A percentile compares a stretch with the other conserved stretches of the same genome.
Evolutionary conservation across 768 basidiomycete species (phyloP).

Genomic region (Fomitopsis pulvina): DNA sequence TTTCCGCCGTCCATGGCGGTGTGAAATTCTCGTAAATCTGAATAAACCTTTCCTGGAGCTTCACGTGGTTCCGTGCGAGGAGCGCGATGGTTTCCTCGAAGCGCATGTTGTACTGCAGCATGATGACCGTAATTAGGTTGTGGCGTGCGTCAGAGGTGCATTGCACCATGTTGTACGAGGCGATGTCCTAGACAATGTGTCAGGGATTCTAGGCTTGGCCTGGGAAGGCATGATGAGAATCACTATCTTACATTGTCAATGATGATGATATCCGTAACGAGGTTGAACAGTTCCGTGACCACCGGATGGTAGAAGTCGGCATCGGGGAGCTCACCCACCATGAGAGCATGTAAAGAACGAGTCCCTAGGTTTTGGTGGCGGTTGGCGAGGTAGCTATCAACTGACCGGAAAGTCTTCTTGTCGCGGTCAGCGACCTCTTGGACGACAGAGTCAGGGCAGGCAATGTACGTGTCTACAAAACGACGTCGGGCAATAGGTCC

Average conservation of each 20-base stretch:
- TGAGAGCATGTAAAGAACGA: conserved; percentile 19
- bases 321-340: conserved; percentile 55
- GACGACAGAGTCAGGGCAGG: conserved; percentile 18
- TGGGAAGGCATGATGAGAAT: too few species aligned
- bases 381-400: conserved; percentile 19
- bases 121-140: conserved; percentile 23
- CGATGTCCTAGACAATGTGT: conserved; percentile 17
- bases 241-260: conserved; percentile 51
- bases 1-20: conserved; percentile 19
- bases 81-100: conserved; percentile 12
- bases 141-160: conserved; percentile 19
- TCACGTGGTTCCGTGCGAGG: conserved; percentile 12
- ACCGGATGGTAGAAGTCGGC: conserved; percentile 46
- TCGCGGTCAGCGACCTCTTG: conserved; percentile 20
- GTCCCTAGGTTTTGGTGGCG: conserved; percentile 21
- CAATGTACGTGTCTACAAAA: conserved; percentile 18
- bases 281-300: conserved; percentile 44
- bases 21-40: too few species aligned
- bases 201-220: background rate
- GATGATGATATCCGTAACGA: conserved; percentile 54
- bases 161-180: conserved; percentile 25
- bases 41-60: conserved; percentile 14
- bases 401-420: conserved; percentile 7
- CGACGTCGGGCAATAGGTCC: conserved; percentile 6
- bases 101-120: conserved; percentile 14